These are phyloP conservation scores for Glaciozyma antarctica DNA, from an alignment of 768 basidiomycete genomes.

Conservation along the genomic window DNA sequence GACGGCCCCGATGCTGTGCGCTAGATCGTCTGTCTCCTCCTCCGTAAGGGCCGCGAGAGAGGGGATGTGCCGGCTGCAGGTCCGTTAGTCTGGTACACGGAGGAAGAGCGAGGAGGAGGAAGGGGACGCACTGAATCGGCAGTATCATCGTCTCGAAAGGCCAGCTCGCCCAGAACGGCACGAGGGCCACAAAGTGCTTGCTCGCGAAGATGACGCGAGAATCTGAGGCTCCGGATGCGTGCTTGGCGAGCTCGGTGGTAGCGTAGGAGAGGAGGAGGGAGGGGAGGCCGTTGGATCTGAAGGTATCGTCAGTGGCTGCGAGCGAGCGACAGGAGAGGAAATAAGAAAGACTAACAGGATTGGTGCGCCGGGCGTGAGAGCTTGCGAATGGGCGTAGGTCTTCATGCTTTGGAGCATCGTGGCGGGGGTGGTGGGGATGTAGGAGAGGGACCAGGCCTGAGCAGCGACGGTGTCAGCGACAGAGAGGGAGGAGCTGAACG, in stretches of 20 bases:
- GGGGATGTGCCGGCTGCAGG: slow-evolving; percentile 63
- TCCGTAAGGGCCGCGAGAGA: slow-evolving; percentile 54
- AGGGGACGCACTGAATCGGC: slow-evolving; percentile 1
- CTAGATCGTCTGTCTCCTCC: slow-evolving; percentile 57
- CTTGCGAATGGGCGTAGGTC: slow-evolving; percentile 11
- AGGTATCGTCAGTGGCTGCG: background rate
- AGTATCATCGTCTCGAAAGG: slow-evolving; percentile 65
- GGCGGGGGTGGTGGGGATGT: slow-evolving; percentile 56
- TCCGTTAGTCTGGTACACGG: background rate
- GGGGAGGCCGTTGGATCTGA: slow-evolving; percentile 23
- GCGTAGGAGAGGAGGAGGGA: slow-evolving; percentile 36
- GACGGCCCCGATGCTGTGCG: slow-evolving; percentile 48
- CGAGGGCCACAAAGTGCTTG: slow-evolving; percentile 68
- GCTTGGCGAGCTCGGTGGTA: slow-evolving; percentile 43
- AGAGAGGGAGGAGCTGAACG: rapidly evolving
- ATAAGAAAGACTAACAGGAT: slow-evolving; percentile 12
- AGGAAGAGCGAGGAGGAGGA: background rate
- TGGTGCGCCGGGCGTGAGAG: background rate
- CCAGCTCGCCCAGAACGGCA: slow-evolving; percentile 95
- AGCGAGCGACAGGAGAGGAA: background rate
- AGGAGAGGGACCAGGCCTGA: slow-evolving; percentile 47
- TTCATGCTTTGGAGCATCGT: slow-evolving; percentile 24
- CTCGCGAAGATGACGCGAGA: slow-evolving; percentile 60
- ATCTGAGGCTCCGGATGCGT: slow-evolving; percentile 38
- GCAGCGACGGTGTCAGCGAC: background rate